Evolutionary conservation across 2,329 filamentous ascomycete genomes (phyloP).

Genomic region (Fusarium sulawesiense): DNA sequence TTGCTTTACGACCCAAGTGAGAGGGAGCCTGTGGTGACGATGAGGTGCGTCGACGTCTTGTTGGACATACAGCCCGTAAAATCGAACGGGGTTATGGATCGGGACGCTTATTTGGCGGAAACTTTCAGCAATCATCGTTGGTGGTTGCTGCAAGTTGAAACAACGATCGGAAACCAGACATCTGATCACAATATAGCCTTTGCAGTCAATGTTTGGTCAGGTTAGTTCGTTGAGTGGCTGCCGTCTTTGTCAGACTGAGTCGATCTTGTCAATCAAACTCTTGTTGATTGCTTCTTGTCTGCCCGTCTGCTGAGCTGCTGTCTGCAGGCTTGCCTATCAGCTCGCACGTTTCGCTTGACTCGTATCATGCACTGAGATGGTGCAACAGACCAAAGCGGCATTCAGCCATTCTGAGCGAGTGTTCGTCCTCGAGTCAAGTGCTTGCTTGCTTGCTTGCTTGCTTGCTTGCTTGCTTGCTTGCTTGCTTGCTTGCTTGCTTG

Average conservation of each 20-base stretch:
- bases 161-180: conserved; percentile 25
- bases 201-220: conserved; percentile 11
- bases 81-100: conserved; percentile 12
- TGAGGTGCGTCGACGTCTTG: conserved; percentile 26
- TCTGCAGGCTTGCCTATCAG: conserved; percentile 17
- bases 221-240: conserved; percentile 15
- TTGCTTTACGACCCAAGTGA: conserved; percentile 18
- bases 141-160: conserved; percentile 30
- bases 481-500: neutral
- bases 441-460: neutral
- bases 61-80: conserved; percentile 27
- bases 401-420: conserved; percentile 1
- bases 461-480: neutral
- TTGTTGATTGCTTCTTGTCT: conserved; percentile 15
- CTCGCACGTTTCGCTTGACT: conserved; percentile 27
- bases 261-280: conserved; percentile 3
- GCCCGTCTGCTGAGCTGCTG: conserved; percentile 1
- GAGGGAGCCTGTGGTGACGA: conserved; percentile 38
- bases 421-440: conserved; percentile 25
- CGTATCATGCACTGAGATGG: conserved; percentile 9
- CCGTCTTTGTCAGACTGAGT: conserved; percentile 10
- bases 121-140: conserved; percentile 21
- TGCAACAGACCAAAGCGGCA: neutral
- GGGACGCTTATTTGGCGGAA: conserved; percentile 29
- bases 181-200: conserved; percentile 21